Evolutionary conservation across 2,329 filamentous ascomycete genomes (phyloP), one percentile per base, ranked within the genome.

Genomic region (Elsinoe arachidis): DNA sequence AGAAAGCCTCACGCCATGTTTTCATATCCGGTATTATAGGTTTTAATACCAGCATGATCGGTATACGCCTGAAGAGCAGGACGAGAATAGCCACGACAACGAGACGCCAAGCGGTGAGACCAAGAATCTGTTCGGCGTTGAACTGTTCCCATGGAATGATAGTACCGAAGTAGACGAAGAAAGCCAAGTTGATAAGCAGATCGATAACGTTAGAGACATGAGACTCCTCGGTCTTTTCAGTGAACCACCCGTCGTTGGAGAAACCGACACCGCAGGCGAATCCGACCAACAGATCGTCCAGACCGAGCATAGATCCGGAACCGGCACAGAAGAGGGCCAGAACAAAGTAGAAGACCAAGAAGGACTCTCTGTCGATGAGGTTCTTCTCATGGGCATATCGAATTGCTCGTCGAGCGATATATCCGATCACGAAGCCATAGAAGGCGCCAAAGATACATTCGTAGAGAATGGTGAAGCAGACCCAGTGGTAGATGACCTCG

Each of bases 201-300:
- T 99, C 93, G 68, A 99, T 99, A 69, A 99, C 93, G 82, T 99
- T 97, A 71, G 92, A 97, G 9, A 99, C 93, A 70, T 97, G 93
- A 0, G 93, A 92, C 72, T 99, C 93, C 69, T 99, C 93, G 0
- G 93, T 99, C 78, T 96, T 96, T 68, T 96, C 88, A 14, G 88
- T 88, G 67, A 99, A 99, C 93, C 93, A 99, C 63, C 93, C 93
- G 68, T 99, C 93, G 71, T 99, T 99, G 65, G 91, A 96, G 77
- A 99, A 99, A 56, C 93, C 93, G n/a, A 99, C 93, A 58, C 93
- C 93, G 57, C 88, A 90, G 12, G 92, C 86, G 67, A 99, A 99
- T 38, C 93, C 93, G 38, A 99, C 89, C 2, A 99, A 81, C 53
- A 99, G 75, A 71, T 99, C 93, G 70, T 99, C 93, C 66, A 96